These are phyloP conservation scores for Gossypium anomalum DNA, from an alignment of 345 rosid genomes.

Conservation along the genomic window DNA sequence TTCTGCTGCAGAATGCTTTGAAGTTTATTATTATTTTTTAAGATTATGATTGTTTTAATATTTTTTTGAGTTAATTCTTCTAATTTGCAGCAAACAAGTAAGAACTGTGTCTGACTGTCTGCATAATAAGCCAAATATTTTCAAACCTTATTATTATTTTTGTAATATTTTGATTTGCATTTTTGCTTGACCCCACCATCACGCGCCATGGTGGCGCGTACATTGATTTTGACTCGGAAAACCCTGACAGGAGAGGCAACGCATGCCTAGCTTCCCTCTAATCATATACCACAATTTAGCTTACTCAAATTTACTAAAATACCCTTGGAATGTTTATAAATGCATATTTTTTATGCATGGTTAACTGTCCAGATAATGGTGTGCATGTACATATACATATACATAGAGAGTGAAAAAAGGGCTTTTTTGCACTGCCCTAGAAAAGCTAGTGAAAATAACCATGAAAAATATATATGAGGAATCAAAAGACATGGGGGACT, in stretches of 20 bases:
- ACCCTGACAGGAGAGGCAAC: neutral
- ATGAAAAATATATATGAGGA: neutral
- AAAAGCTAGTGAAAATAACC: slow-evolving; percentile 2
- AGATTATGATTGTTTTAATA: neutral
- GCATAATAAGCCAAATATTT: slow-evolving; percentile 7
- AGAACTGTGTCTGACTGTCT: slow-evolving; percentile 16
- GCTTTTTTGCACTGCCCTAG: slow-evolving; percentile 27
- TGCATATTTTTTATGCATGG: neutral
- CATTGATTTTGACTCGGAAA: neutral
- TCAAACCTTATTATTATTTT: neutral
- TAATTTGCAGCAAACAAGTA: neutral
- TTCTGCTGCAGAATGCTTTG: neutral
- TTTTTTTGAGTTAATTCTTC: neutral
- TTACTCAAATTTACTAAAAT: neutral
- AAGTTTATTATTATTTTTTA: neutral
- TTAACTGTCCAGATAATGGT: neutral
- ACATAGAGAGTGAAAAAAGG: neutral
- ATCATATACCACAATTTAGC: neutral
- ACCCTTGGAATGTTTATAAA: neutral
- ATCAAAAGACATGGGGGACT: neutral
- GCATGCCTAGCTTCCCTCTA: neutral
- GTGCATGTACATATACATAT: too few relatives aligned
- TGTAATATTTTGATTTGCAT: neutral
- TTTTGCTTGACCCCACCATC: neutral
- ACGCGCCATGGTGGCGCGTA: slow-evolving; percentile 11